phyloP scores from a whole-genome alignment of 31 red algal genomes.

The Asparagopsis taxiformis region DNA sequence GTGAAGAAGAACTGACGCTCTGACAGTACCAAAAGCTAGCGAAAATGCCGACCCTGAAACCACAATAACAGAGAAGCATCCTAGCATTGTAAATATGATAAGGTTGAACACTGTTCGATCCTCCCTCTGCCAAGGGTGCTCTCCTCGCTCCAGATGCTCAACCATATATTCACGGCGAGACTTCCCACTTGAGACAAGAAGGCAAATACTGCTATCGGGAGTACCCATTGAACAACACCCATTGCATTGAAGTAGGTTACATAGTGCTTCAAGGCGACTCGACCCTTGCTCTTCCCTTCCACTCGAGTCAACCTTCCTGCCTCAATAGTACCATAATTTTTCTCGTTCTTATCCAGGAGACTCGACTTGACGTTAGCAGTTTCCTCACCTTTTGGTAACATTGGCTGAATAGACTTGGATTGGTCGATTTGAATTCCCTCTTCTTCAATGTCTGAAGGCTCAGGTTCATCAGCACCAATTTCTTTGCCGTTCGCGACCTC shows the following conservation, averaged over 20 bases:
- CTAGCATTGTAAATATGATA: constrained; percentile 46
- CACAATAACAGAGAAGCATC: constrained; percentile 33
- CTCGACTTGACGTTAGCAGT: neutral
- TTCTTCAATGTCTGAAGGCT: constrained; percentile 2
- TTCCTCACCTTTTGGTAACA: neutral
- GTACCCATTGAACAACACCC: constrained; percentile 42
- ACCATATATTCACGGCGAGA: constrained; percentile 65
- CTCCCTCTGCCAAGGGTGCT: constrained; percentile 1
- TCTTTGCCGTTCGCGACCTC: neutral
- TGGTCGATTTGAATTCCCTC: neutral
- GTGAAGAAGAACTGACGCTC: constrained; percentile 79
- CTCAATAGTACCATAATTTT: constrained; percentile 41
- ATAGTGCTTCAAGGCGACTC: constrained; percentile 64
- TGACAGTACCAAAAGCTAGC: constrained; percentile 58
- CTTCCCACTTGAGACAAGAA: constrained; percentile 25
- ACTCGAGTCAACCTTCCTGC: constrained; percentile 56
- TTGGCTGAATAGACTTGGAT: neutral
- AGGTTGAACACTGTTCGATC: constrained; percentile 19
- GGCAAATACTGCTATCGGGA: constrained; percentile 20
- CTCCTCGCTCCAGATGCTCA: constrained; percentile 67
- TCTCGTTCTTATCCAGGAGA: neutral
- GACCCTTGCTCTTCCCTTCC: constrained; percentile 59
- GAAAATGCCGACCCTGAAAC: constrained; percentile 29
- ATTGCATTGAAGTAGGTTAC: constrained; percentile 55
- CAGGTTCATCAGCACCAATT: neutral